These are phyloP conservation scores for Echria macrotheca DNA, from an alignment of 495 filamentous ascomycete species.

Conservation along the genomic window DNA sequence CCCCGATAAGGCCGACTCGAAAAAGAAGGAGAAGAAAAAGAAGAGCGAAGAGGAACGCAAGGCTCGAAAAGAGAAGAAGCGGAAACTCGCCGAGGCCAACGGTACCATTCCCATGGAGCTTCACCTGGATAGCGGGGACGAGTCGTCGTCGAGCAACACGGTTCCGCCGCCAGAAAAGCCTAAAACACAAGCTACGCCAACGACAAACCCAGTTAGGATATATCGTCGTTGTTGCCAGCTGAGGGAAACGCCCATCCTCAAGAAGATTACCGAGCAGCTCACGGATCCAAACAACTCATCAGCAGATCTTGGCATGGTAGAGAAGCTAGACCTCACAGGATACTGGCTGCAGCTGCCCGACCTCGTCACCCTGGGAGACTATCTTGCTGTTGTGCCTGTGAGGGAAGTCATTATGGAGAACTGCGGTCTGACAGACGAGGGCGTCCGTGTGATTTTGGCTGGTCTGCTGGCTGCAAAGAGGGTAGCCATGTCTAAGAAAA, in stretches of 20 bases:
- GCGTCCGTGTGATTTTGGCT: conserved; percentile 77
- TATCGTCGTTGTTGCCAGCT: conserved; percentile 93
- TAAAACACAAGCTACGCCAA: conserved; percentile 60
- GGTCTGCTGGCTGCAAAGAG: conserved; percentile 77
- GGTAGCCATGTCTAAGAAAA: conserved; percentile 42
- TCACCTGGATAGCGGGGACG: conserved; percentile 51
- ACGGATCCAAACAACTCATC: conserved; percentile 55
- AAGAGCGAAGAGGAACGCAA: conserved; percentile 81
- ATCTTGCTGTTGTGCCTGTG: conserved; percentile 87
- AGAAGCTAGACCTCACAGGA: conserved; percentile 74
- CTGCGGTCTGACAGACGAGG: conserved; percentile 80
- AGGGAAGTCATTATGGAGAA: conserved; percentile 79
- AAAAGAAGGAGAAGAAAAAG: conserved; percentile 89
- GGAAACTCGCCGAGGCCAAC: conserved; percentile 73
- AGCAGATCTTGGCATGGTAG: conserved; percentile 59
- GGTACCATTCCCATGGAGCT: conserved; percentile 76
- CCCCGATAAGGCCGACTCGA: conserved; percentile 20
- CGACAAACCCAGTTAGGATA: conserved; percentile 86
- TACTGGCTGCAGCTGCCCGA: conserved; percentile 80
- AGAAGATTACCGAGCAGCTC: conserved; percentile 83
- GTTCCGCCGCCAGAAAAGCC: conserved; percentile 28
- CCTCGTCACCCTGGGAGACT: conserved; percentile 81
- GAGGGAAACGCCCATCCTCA: conserved; percentile 82
- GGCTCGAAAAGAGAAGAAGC: conserved; percentile 77
- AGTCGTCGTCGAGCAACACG: conserved; percentile 25